Evolutionary conservation across 352 stramenopile genomes (phyloP), one percentile per base, ranked within the genome.

Genomic region (Phytophthora aleatoria): DNA sequence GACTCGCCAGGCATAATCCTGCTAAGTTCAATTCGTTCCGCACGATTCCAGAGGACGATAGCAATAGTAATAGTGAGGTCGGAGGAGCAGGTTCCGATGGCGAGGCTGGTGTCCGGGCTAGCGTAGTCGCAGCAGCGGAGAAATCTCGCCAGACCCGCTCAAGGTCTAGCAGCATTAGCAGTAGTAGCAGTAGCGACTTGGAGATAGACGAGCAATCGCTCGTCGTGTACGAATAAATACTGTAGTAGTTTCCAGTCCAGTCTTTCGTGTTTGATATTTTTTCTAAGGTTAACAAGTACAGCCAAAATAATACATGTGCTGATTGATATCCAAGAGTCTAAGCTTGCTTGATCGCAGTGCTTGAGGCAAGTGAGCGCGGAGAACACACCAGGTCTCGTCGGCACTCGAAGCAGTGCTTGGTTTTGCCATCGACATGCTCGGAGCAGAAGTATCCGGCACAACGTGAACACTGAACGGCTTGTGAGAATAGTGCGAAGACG

Each of bases 1-100:
- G 85, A 12, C 62, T 90, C 28, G 82, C 82, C 3, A 77, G 83
- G 33, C 88, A 85, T 64, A 92, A 83, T 16, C 87, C 85, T 8
- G 87, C 87, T 27, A 91, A 90, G 48, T 95, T 95, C 49, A 92
- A 91, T 54, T 95, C 85, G 52, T 95, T 95, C 60, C 83, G 82
- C 8, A 79, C 71, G 9, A 83, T 84, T 30, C 76, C 73, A 1
- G 78, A 87, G 62, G 74, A 74, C 31, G 73, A 78, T 24, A 71
- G 43, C 54, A 72, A 73, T 67, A 76, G 69, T 61, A 71, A 69
- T 68, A 77, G 57, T 49, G 61, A 74, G 28, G 33, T 45, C 38
- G 56, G 35, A 5, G 61, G 65, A n/a, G 58, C 63, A 57, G 55
- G 57, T 13, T 76, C 70, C 4, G 68, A 78, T 20, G 49, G 26